Percentiles rank a stretch among this genome's conserved stretches.
phyloP scores from a whole-genome alignment of 2,329 filamentous ascomycete species.

The Penicillium corylophilum region DNA sequence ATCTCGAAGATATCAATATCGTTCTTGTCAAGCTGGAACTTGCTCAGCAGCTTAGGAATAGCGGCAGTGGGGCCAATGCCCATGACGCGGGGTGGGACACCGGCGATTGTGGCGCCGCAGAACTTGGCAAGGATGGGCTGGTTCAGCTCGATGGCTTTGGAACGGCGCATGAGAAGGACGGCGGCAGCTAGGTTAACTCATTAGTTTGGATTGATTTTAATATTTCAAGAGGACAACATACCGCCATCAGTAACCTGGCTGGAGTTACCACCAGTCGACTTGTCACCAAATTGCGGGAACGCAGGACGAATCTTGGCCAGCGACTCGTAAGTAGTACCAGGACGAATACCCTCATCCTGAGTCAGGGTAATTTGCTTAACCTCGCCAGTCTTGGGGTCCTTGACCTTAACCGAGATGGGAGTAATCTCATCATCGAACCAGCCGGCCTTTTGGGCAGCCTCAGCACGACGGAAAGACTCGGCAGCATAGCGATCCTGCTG shows the following conservation, averaged over 20 bases:
- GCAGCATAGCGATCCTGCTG: conserved; percentile 81
- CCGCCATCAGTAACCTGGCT: conserved; percentile 92
- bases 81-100: conserved; percentile 92
- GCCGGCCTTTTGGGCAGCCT: conserved; percentile 84
- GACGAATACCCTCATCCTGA: conserved; percentile 85
- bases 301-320: conserved; percentile 84
- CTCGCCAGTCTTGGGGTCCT: conserved; percentile 79
- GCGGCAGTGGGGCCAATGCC: conserved; percentile 67
- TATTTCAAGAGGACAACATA: conserved; percentile 37
- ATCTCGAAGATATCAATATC: conserved; percentile 90
- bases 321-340: conserved; percentile 80
- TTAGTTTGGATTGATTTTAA: neutral
- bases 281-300: conserved; percentile 84
- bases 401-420: conserved; percentile 77
- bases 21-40: conserved; percentile 73
- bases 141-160: conserved; percentile 78
- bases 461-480: conserved; percentile 83
- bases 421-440: conserved; percentile 93
- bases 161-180: conserved; percentile 90
- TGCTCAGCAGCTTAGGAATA: conserved; percentile 76
- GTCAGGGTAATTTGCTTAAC: conserved; percentile 74
- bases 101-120: conserved; percentile 85
- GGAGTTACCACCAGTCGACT: conserved; percentile 88
- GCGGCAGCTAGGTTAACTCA: conserved; percentile 63
- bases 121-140: conserved; percentile 95